These are phyloP conservation scores for Chlorella sp. DNA, from an alignment of 139 green algal genomes.

Conservation along the genomic window DNA sequence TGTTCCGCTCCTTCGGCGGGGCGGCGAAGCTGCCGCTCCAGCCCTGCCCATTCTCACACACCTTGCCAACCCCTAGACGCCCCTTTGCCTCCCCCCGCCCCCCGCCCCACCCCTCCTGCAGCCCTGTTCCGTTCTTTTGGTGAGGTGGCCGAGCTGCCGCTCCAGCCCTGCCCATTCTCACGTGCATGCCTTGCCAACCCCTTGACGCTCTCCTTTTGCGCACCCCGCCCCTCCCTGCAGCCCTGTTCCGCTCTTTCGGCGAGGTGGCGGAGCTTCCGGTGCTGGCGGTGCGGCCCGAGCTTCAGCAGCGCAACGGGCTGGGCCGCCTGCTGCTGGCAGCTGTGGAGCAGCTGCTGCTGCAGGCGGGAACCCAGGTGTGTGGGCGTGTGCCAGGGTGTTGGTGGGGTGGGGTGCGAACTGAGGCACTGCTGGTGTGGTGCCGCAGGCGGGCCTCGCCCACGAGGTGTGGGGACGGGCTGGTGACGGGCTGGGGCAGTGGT, in stretches of 20 bases:
- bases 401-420: neutral
- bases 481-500: neutral
- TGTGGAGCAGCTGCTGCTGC: conserved; percentile 46
- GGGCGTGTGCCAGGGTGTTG: too few species aligned
- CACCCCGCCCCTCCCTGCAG: neutral
- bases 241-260: conserved; percentile 22
- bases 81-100: too few species aligned
- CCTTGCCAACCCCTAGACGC: neutral
- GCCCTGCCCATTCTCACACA: neutral
- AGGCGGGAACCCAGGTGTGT: neutral
- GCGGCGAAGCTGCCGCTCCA: too few species aligned
- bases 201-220: too few species aligned
- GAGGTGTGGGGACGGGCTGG: too few species aligned
- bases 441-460: too few species aligned
- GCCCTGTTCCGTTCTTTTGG: too few species aligned
- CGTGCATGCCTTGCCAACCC: neutral
- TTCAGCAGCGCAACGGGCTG: conserved; percentile 46
- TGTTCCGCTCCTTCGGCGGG: too few species aligned
- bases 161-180: neutral
- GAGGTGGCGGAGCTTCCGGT: conserved; percentile 53
- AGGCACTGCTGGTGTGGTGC: neutral
- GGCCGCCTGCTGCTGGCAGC: conserved; percentile 45
- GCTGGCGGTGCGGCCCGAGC: conserved; percentile 51
- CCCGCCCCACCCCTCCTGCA: neutral
- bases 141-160: too few species aligned